A percentile compares a stretch with the other conserved stretches of the same genome.
phyloP scores from a whole-genome alignment of 1,284 basidiomycete species.

The Veloporphyrellus conicus region DNA sequence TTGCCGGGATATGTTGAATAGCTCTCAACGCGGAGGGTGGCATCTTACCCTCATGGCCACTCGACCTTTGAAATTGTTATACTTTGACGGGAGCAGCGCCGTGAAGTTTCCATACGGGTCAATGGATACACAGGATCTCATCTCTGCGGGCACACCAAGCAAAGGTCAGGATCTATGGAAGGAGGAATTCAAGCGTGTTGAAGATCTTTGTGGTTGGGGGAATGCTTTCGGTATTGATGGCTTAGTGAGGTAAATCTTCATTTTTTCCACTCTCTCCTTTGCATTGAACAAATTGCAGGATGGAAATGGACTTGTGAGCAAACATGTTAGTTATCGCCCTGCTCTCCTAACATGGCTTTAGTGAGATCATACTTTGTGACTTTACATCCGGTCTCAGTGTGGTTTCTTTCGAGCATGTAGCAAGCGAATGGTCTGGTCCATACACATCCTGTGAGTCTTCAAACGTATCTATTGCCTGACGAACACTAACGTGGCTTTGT shows the following conservation, averaged over 20 bases:
- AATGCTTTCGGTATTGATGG: slow-evolving; percentile 36
- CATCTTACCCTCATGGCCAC: slow-evolving; percentile 36
- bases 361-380: slow-evolving; percentile 52
- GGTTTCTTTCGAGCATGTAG: slow-evolving; percentile 32
- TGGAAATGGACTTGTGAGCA: slow-evolving; percentile 19
- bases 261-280: neutral
- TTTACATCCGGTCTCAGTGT: slow-evolving; percentile 40
- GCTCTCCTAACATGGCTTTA: slow-evolving; percentile 19
- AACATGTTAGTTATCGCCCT: too few species aligned
- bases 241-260: slow-evolving; percentile 14
- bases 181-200: slow-evolving; percentile 31
- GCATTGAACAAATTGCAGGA: neutral
- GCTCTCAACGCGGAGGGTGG: slow-evolving; percentile 31
- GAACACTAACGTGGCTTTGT: neutral
- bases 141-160: slow-evolving; percentile 32
- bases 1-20: slow-evolving; percentile 18
- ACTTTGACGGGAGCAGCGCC: slow-evolving; percentile 44
- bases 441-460: neutral
- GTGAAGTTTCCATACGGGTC: slow-evolving; percentile 35
- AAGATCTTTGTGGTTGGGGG: slow-evolving; percentile 37
- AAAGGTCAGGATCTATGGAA: slow-evolving; percentile 7
- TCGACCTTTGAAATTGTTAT: slow-evolving; percentile 38
- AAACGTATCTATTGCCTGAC: neutral
- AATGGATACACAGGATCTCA: slow-evolving; percentile 42
- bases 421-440: neutral